Conservation (phyloP, 208 protist species). For the Acanthamoeba divionensis region DNA sequence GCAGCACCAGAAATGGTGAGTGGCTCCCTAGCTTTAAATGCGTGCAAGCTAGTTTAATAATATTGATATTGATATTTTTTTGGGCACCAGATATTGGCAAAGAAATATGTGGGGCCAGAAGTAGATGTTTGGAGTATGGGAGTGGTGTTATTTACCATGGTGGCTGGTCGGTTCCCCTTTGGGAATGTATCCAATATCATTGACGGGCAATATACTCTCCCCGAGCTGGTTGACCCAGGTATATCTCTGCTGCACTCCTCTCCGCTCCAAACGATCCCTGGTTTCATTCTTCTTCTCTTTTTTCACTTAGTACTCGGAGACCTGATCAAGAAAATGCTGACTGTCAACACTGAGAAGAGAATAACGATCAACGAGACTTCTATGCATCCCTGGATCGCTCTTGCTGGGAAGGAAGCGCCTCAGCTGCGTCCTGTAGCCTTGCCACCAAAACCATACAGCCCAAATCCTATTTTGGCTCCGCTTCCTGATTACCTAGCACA, state of each 20-base stretch:
- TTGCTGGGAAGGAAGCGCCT: conserved; percentile 2
- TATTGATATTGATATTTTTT: background rate
- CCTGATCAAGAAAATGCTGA: conserved; percentile 14
- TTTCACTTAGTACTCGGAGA: background rate
- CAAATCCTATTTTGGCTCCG: background rate
- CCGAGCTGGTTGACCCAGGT: conserved; percentile 9
- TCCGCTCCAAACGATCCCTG: background rate
- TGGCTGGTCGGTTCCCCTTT: conserved; percentile 95
- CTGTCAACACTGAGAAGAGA: conserved; percentile 18
- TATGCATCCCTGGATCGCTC: conserved; percentile 33
- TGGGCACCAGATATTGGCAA: background rate
- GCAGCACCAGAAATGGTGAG: conserved; percentile 46
- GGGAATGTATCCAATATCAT: conserved; percentile 74
- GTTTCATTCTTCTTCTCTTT: background rate
- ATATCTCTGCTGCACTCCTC: background rate
- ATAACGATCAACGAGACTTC: conserved; percentile 18
- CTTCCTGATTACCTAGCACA: background rate
- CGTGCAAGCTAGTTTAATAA: background rate
- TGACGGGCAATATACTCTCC: background rate
- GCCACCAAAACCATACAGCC: background rate
- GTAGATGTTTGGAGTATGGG: conserved; percentile 90
- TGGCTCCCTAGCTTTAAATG: background rate
- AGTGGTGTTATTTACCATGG: conserved; percentile 96
- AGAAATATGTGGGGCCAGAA: background rate
- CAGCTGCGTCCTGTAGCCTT: background rate